phyloP scores from a whole-genome alignment of 331 rosid genomes.

The Dryas integrifolia region DNA sequence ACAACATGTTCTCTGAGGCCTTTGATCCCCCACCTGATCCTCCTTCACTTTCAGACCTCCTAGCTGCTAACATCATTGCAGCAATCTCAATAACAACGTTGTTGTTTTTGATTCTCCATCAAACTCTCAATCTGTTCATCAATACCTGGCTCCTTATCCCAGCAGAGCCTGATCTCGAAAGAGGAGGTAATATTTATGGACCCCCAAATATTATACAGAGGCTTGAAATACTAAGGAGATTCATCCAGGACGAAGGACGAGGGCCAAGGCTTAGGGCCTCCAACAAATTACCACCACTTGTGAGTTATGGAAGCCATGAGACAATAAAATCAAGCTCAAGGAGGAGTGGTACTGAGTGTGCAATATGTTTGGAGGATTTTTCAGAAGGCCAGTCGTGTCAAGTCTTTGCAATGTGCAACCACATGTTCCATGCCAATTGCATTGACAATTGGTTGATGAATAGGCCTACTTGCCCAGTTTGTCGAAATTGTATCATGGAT shows the following conservation, averaged over 20 bases:
- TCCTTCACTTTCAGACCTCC: slow-evolving; percentile 34
- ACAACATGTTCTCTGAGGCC: slow-evolving; percentile 12
- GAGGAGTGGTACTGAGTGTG: slow-evolving; percentile 6
- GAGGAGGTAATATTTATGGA: slow-evolving; percentile 9
- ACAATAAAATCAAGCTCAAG: slow-evolving; percentile 6
- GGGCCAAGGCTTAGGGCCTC: slow-evolving; percentile 38
- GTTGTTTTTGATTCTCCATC: slow-evolving; percentile 41
- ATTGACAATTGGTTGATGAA: slow-evolving; percentile 37
- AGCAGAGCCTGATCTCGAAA: slow-evolving; percentile 3
- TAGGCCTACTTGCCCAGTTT: slow-evolving; percentile 36
- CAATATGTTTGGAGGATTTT: slow-evolving; percentile 38
- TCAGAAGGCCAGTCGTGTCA: slow-evolving; percentile 32
- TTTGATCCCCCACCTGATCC: neutral
- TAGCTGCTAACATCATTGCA: slow-evolving; percentile 20
- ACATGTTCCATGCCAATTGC: slow-evolving; percentile 39
- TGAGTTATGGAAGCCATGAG: slow-evolving; percentile 37
- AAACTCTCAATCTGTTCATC: slow-evolving; percentile 34
- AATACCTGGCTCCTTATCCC: slow-evolving; percentile 37
- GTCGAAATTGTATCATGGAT: slow-evolving; percentile 30
- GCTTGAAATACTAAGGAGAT: slow-evolving; percentile 24
- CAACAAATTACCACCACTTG: slow-evolving; percentile 50
- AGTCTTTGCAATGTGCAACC: slow-evolving; percentile 30
- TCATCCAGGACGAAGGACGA: slow-evolving; percentile 28
- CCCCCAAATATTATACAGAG: slow-evolving; percentile 17
- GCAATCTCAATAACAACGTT: slow-evolving; percentile 25